phyloP scores from a whole-genome alignment of 306 rosid species.

The Lathyrus tuberosus region DNA sequence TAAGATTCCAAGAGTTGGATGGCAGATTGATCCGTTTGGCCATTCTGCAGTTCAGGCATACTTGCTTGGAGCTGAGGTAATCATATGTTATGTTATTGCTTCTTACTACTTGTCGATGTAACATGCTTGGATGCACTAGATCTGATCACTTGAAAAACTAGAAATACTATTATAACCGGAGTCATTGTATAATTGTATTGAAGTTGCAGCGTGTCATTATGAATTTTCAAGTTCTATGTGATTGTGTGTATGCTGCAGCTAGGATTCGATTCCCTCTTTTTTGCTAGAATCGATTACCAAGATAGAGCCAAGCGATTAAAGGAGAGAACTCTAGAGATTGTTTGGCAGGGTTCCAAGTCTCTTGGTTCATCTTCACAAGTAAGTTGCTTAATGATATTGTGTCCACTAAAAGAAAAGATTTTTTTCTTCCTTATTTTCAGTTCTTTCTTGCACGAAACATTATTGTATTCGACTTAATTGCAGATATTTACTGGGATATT shows the following conservation, averaged over 20 bases:
- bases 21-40: constrained; percentile 91
- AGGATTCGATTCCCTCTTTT: constrained; percentile 82
- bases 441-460: constrained; percentile 21
- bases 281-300: constrained; percentile 91
- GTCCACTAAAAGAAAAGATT: constrained; percentile 1
- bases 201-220: constrained; percentile 24
- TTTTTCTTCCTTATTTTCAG: background rate
- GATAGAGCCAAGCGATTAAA: constrained; percentile 74
- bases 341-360: constrained; percentile 77
- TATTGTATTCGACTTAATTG: constrained; percentile 31
- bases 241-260: constrained; percentile 58
- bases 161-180: constrained; percentile 6
- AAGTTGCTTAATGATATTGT: constrained; percentile 38
- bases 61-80: constrained; percentile 83
- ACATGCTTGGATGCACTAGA: constrained; percentile 20
- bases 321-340: constrained; percentile 72
- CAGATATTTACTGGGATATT: constrained; percentile 86
- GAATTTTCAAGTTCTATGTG: constrained; percentile 26
- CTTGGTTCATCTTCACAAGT: constrained; percentile 86
- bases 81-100: constrained; percentile 36
- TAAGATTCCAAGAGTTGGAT: constrained; percentile 78
- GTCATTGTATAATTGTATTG: background rate
- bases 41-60: constrained; percentile 92
- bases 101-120: constrained; percentile 17
- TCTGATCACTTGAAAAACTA: background rate